These are phyloP conservation scores for Pinus albicaulis DNA, from an alignment of 75 land plant species.

Conservation along the genomic window DNA sequence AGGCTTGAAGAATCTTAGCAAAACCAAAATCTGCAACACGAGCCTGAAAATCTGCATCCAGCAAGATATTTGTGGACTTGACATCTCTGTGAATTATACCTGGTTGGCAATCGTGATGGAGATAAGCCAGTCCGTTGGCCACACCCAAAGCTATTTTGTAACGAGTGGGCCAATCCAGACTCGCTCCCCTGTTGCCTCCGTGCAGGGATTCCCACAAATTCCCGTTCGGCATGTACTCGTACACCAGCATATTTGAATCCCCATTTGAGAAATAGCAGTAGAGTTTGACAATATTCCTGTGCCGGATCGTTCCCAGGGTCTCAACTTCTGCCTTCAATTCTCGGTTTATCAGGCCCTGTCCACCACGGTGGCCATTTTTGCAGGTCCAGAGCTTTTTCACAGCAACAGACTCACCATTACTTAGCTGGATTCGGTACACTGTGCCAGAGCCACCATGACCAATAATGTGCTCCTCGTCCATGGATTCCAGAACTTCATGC, in stretches of 20 bases:
- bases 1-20: slow-evolving; percentile 79
- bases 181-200: slow-evolving; percentile 13
- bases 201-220: slow-evolving; percentile 86
- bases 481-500: slow-evolving; percentile 42
- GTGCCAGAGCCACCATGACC: slow-evolving; percentile 85
- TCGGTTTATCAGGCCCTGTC: slow-evolving; percentile 18
- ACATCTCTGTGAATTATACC: slow-evolving; percentile 85
- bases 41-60: slow-evolving; percentile 64
- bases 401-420: slow-evolving; percentile 66
- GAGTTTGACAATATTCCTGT: slow-evolving; percentile 88
- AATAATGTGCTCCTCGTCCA: slow-evolving; percentile 76
- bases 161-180: slow-evolving; percentile 70
- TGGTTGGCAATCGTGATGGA: slow-evolving; percentile 78
- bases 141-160: slow-evolving; percentile 69
- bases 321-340: slow-evolving; percentile 73
- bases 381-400: slow-evolving; percentile 73
- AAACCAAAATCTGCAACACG: slow-evolving; percentile 92
- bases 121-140: slow-evolving; percentile 85
- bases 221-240: slow-evolving; percentile 97
- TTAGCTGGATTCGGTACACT: slow-evolving; percentile 66
- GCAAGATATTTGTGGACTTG: slow-evolving; percentile 82
- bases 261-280: slow-evolving; percentile 66
- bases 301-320: slow-evolving; percentile 80
- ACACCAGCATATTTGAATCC: slow-evolving; percentile 71
- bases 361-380: slow-evolving; percentile 15